phyloP scores from a whole-genome alignment of 345 rosid species.

The Clausena lansium region DNA sequence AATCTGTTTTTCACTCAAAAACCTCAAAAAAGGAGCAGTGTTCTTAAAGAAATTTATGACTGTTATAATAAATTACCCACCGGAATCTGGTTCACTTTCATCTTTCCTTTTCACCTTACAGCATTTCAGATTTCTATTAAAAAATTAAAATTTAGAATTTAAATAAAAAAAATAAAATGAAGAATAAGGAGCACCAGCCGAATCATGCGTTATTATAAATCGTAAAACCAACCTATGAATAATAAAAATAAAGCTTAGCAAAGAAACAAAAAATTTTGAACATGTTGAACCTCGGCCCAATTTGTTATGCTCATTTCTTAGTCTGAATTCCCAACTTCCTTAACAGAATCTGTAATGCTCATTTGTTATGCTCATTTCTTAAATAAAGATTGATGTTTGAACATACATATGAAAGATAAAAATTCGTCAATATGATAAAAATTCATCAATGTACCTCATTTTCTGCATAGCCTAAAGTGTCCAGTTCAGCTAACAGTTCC shows the following conservation, averaged over 20 bases:
- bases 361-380: no score
- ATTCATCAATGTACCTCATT: conserved; percentile 55
- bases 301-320: neutral
- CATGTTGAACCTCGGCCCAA: neutral
- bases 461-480: conserved; percentile 63
- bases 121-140: neutral
- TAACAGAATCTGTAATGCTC: neutral
- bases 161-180: neutral
- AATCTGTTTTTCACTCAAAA: neutral
- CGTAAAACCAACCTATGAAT: neutral
- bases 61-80: neutral
- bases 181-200: no score
- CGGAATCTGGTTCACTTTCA: neutral
- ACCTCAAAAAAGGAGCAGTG: neutral
- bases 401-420: neutral
- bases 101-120: neutral
- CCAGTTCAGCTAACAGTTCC: conserved; percentile 62
- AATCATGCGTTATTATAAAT: neutral
- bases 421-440: neutral
- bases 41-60: neutral
- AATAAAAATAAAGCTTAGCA: neutral
- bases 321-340: neutral
- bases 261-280: neutral
- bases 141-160: no score
- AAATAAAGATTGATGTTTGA: conserved; percentile 8